These are phyloP conservation scores for Agrocybe praecox DNA, from an alignment of 768 basidiomycete species.

Conservation along the genomic window DNA sequence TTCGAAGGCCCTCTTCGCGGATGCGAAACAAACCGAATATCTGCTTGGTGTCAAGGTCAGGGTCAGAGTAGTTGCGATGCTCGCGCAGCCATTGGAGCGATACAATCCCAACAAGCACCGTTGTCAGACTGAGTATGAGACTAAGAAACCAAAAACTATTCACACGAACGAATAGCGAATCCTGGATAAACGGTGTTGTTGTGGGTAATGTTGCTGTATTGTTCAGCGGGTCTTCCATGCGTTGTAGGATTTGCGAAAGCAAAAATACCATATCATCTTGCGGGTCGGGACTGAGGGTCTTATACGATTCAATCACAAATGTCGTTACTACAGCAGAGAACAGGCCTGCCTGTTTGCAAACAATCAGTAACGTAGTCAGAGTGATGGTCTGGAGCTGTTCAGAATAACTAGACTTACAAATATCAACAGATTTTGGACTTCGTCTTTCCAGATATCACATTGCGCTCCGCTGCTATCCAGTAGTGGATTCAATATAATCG, in stretches of 20 bases:
- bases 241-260: slow-evolving; percentile 7
- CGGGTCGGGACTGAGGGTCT: slow-evolving; percentile 15
- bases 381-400: too few species aligned
- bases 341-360: slow-evolving; percentile 26
- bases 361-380: too few species aligned
- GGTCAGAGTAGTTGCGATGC: slow-evolving; percentile 10
- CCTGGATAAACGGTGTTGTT: background rate
- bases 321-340: slow-evolving; percentile 24
- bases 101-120: slow-evolving; percentile 18
- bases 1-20: slow-evolving; percentile 10
- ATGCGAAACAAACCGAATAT: slow-evolving; percentile 11
- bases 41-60: slow-evolving; percentile 5
- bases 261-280: slow-evolving; percentile 6
- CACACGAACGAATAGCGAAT: slow-evolving; percentile 8
- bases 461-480: slow-evolving; percentile 13
- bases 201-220: background rate
- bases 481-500: slow-evolving; percentile 9
- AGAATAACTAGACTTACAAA: slow-evolving; percentile 19
- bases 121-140: slow-evolving; percentile 18
- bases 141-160: slow-evolving; percentile 20
- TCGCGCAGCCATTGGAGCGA: slow-evolving; percentile 21
- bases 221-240: background rate
- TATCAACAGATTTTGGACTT: slow-evolving; percentile 27
- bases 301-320: slow-evolving; percentile 20
- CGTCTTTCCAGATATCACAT: slow-evolving; percentile 26